These are phyloP conservation scores for Nicotiana attenuata DNA, from an alignment of 257 asterid genomes.

Conservation along the genomic window DNA sequence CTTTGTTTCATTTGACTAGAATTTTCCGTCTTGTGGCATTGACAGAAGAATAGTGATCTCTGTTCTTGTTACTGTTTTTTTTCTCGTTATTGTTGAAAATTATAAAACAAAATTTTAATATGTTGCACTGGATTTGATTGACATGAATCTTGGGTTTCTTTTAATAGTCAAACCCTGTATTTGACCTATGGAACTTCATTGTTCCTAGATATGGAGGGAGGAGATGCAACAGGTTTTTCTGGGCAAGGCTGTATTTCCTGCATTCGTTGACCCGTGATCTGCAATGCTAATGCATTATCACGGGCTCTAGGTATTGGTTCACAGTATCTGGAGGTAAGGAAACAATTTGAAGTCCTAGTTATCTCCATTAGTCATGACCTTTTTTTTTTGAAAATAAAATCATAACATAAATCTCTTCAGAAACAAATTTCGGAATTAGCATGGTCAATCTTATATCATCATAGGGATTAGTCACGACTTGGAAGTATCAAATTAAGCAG, in stretches of 20 bases:
- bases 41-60: neutral
- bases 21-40: neutral
- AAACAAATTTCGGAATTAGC: too few relatives aligned
- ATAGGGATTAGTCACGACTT: neutral
- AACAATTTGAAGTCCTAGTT: neutral
- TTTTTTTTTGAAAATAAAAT: too few relatives aligned
- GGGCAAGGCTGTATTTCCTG: conserved; percentile 65
- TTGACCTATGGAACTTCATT: neutral
- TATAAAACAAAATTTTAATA: neutral
- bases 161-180: neutral
- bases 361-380: neutral
- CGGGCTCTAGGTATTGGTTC: neutral
- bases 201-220: conserved; percentile 82
- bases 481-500: neutral
- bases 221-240: conserved; percentile 84
- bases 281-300: conserved; percentile 22
- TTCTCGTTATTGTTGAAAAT: neutral
- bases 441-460: too few relatives aligned
- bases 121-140: neutral
- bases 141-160: neutral
- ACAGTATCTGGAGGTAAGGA: conserved; percentile 5
- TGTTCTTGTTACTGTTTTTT: neutral
- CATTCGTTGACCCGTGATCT: conserved; percentile 46
- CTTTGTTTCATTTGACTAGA: neutral
- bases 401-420: too few relatives aligned